Evolutionary conservation across 768 basidiomycete genomes (phyloP), one percentile per base, ranked within the genome.

Genomic region (Tylopilus balloui): DNA sequence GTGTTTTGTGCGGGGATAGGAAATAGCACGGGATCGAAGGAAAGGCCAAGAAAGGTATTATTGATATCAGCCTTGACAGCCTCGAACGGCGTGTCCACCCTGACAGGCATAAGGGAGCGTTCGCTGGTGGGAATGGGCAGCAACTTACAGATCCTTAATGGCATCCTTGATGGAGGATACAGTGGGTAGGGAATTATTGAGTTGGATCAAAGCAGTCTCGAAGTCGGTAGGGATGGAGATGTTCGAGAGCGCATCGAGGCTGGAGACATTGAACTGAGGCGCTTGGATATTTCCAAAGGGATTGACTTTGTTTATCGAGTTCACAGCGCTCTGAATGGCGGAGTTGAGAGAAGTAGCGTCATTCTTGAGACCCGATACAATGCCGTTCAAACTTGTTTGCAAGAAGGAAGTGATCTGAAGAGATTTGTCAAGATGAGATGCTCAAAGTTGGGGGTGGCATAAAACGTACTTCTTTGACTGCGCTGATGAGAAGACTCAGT

Each of bases 11-110:
- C 73, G 0, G 94, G 94, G 10, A 94, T 76, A 11, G 93, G 88
- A 20, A 96, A 77, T 10, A 80, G 66, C 9, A 83, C 79, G 8
- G 85, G 73, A 59, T 89, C 77, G 68, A 93, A 87, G 29, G 74
- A 71, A 34, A 94, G 73, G n/a, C 78, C 77, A 25, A 76, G 61
- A 54, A 96, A 87, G 0, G 92, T 93, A 49, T 83, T 76, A 62
- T 95, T 95, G 67, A 98, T 92, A 42, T 94, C 89, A 52, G 80
- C 73, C 67, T 93, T 96, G 45, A 97, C 67, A 3, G 80, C 72
- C 60, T 96, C 89, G 62, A 98, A 96, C 0, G 95, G 95, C 0
- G 78, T 84, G 62, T 88, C 81, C 55, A 96, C 78, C 47, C 86
- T 92, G 44, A 4, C 10, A 51, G 9, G 20, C 25, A 5, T 39